Evolutionary conservation across 2,329 filamentous ascomycete species (phyloP).

Genomic region (Trichoderma guizhouense): DNA sequence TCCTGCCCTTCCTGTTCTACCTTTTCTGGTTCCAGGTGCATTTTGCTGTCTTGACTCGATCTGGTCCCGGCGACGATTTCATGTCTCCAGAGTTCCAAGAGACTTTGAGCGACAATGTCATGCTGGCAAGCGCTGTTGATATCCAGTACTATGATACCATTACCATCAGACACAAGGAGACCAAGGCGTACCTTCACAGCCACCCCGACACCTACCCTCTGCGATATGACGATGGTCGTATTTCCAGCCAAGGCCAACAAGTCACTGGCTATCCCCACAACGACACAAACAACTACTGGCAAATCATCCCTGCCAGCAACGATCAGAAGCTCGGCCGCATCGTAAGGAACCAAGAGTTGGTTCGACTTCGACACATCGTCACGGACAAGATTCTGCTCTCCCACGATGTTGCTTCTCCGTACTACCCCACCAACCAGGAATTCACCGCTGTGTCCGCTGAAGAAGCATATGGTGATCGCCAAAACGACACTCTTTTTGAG

Average conservation of each 20-base stretch:
- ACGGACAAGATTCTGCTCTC: constrained; percentile 86
- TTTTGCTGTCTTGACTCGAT: constrained; percentile 82
- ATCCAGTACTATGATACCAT: constrained; percentile 90
- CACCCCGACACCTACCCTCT: constrained; percentile 86
- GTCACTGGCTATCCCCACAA: constrained; percentile 98
- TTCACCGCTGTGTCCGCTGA: constrained; percentile 80
- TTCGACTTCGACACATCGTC: constrained; percentile 80
- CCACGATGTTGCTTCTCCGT: constrained; percentile 95
- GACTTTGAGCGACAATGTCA: constrained; percentile 89
- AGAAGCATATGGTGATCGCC: constrained; percentile 68
- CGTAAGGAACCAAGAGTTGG: constrained; percentile 79
- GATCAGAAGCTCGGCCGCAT: constrained; percentile 56
- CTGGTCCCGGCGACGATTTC: constrained; percentile 95
- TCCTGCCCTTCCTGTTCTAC: constrained; percentile 95
- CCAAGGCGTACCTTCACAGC: constrained; percentile 92
- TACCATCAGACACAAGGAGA: constrained; percentile 92
- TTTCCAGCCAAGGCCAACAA: constrained; percentile 96
- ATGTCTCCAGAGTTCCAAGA: constrained; percentile 99
- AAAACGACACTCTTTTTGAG: constrained; percentile 91
- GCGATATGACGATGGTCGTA: constrained; percentile 93
- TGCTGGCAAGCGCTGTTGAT: constrained; percentile 80
- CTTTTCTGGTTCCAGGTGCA: constrained; percentile 99
- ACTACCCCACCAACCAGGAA: constrained; percentile 96
- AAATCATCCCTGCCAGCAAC: constrained; percentile 72
- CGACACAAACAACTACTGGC: constrained; percentile 98